These are phyloP conservation scores for Suillus tomentosus DNA, from an alignment of 768 basidiomycete species.

Conservation along the genomic window DNA sequence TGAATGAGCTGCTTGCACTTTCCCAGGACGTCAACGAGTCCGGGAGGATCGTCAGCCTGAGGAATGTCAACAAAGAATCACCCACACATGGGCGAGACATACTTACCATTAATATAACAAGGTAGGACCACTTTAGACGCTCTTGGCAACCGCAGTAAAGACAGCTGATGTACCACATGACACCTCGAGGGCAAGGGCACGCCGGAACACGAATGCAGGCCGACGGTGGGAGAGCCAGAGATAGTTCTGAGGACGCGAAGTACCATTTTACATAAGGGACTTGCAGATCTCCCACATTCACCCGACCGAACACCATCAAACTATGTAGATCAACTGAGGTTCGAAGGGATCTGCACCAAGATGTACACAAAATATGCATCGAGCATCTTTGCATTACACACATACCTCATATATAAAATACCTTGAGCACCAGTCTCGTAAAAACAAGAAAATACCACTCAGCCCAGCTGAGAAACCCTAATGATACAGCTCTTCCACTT, in stretches of 20 bases:
- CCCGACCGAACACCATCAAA: not conserved
- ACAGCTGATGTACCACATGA: not conserved
- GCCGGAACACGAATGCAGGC: not conserved
- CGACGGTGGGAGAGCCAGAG: not conserved
- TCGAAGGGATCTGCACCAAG: not conserved
- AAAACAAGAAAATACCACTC: slow-evolving; percentile 8
- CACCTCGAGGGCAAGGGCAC: not conserved
- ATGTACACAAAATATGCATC: slow-evolving; percentile 13
- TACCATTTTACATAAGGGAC: not conserved
- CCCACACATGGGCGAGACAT: not conserved
- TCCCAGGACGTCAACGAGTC: not conserved
- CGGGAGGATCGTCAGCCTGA: not conserved
- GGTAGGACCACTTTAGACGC: not conserved
- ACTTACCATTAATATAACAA: not conserved
- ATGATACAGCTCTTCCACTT: slow-evolving; percentile 1
- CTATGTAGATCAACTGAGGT: not conserved
- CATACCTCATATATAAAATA: not conserved
- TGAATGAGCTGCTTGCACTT: not conserved
- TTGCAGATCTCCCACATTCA: not conserved
- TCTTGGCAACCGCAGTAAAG: not conserved
- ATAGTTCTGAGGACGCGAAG: not conserved
- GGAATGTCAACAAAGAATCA: not conserved
- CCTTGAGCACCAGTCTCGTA: slow-evolving; percentile 16
- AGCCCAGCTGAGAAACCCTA: slow-evolving; percentile 7
- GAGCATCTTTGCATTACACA: slow-evolving; percentile 13